Evolutionary conservation across 352 stramenopile species (phyloP), one percentile per base, ranked within the genome.

Genomic region (Phytopythium vexans): DNA sequence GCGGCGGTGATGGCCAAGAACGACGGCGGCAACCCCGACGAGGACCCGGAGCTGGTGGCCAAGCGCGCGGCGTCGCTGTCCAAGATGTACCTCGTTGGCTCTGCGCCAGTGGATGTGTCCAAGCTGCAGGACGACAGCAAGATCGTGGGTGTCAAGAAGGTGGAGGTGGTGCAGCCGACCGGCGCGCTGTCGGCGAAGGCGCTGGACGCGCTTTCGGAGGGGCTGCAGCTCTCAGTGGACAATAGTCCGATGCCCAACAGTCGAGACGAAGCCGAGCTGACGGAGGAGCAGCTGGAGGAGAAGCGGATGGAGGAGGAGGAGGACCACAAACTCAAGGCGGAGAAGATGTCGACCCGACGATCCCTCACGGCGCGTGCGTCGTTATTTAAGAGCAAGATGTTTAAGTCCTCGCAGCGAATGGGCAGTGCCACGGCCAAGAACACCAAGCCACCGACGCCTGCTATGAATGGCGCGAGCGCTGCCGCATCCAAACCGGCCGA

Each of bases 281-380:
- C 74, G 1, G 82, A 94, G 46, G 84, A 88, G 52, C 72, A 94
- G 48, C 51, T 92, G 27, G 84, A 92, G 56, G 84, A 94, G 64
- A 88, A 92, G 60, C 82, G 87, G 52, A 92, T 94, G 84, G 84
- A 88, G 52, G 84, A 92, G 52, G 84, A 94, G 50, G 84, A 94
- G 49, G 81, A 90, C 51, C 77, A 90, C 54, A 92, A 92, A 47
- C 65, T 92, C 4, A 81, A 89, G 40, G 79, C 62, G 1, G 81
- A 92, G 56, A 90, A 90, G 56, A 60, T 87, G 7, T 85, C 76
- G 34, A 66, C 81, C 8, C 61, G 81, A 38, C 77, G 78, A 60
- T 87, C 69, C 8, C 64, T 92, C 7, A 77, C 79, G 8, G 65
- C 82, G 9, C 56, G 76, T 15, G 82, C 82, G 27, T 91, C 84